phyloP scores from a whole-genome alignment of 768 basidiomycete genomes.

The Calocybe gangraenosa region DNA sequence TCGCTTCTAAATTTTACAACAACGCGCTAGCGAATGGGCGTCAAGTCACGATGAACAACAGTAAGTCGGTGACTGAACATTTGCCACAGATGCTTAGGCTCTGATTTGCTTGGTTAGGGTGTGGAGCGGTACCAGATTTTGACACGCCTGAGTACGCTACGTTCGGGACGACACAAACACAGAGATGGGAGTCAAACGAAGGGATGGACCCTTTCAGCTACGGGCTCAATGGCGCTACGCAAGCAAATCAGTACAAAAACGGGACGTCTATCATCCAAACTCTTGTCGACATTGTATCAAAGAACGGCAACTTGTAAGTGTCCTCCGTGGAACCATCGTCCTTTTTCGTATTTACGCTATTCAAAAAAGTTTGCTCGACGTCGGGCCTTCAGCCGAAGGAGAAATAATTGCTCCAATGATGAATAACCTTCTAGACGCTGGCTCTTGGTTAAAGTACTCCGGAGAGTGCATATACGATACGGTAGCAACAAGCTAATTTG shows the following conservation, averaged over 20 bases:
- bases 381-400: conserved; percentile 54
- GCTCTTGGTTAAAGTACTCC: conserved; percentile 45
- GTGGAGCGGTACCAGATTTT: conserved; percentile 47
- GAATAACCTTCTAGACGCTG: conserved; percentile 44
- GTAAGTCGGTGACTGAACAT: conserved; percentile 15
- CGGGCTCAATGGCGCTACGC: conserved; percentile 41
- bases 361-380: conserved; percentile 39
- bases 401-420: conserved; percentile 46
- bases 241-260: conserved; percentile 42
- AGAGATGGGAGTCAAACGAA: conserved; percentile 55
- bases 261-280: conserved; percentile 45
- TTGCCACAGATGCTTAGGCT: background rate
- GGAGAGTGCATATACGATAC: conserved; percentile 52
- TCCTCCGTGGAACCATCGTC: background rate
- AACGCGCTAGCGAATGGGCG: conserved; percentile 32
- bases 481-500: too few species aligned
- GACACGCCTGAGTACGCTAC: conserved; percentile 52
- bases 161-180: conserved; percentile 41
- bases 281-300: conserved; percentile 54
- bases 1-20: conserved; percentile 44
- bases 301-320: conserved; percentile 58
- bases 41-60: conserved; percentile 41
- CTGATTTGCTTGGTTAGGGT: conserved; percentile 26
- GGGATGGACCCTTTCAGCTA: conserved; percentile 55
- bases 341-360: background rate